A percentile compares a stretch with the other conserved stretches of the same genome.
phyloP scores from a whole-genome alignment of 345 rosid species.

The Pistacia atlantica region DNA sequence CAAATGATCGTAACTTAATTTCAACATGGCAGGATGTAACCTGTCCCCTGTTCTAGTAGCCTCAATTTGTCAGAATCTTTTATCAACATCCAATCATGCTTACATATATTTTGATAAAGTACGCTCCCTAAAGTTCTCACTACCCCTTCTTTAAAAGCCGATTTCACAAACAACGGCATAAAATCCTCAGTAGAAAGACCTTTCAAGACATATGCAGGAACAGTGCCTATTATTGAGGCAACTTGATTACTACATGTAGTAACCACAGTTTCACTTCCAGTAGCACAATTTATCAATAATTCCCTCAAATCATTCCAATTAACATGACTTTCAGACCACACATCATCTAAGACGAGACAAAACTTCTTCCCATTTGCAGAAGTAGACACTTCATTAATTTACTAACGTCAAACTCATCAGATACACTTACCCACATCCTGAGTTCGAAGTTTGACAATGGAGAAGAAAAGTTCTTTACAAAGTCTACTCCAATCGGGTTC shows the following conservation, averaged over 20 bases:
- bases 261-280: neutral
- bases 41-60: neutral
- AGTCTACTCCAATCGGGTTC: no score
- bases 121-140: neutral
- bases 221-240: neutral
- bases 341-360: neutral
- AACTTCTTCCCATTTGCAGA: neutral
- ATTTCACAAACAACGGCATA: neutral
- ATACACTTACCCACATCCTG: no score
- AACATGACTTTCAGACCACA: neutral
- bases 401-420: no score
- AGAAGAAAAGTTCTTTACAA: no score
- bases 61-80: neutral
- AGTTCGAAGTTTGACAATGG: no score
- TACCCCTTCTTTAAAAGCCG: neutral
- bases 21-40: neutral
- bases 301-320: neutral
- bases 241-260: neutral
- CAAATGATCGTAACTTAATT: neutral
- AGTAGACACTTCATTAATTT: no score
- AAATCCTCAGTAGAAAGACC: neutral
- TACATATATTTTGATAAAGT: conserved; percentile 14
- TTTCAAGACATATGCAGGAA: neutral
- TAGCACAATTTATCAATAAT: neutral
- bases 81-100: neutral